Percentiles rank a stretch among this genome's conserved stretches.
Conservation (phyloP, 163 green algal species). For the Dunaliella salina region DNA sequence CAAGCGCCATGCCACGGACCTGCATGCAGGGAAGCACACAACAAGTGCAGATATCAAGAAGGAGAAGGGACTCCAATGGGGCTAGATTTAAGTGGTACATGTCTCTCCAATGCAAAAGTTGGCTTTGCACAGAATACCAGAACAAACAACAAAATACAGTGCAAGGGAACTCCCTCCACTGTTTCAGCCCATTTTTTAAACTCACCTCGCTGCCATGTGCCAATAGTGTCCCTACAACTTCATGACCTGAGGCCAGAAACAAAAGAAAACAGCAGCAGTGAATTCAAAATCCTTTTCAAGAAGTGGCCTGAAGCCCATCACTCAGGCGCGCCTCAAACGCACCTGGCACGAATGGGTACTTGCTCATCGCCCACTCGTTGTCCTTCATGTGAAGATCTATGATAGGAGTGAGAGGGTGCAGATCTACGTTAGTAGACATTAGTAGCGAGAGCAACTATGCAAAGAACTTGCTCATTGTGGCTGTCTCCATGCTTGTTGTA, state of each 20-base stretch:
- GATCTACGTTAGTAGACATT: no score
- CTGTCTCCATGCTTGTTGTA: no score
- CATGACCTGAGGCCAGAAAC: neutral
- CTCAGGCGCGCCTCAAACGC: neutral
- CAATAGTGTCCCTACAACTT: conserved; percentile 4
- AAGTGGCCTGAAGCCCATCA: neutral
- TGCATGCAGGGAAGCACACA: neutral
- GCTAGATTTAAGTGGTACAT: neutral
- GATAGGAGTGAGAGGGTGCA: no score
- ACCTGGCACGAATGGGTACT: conserved; percentile 42
- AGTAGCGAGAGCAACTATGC: no score
- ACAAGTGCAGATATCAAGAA: no score
- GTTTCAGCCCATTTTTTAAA: neutral
- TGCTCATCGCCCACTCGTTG: conserved; percentile 39
- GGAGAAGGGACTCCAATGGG: no score
- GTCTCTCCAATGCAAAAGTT: neutral
- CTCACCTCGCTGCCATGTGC: neutral
- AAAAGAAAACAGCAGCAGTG: neutral
- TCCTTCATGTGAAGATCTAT: conserved; percentile 17
- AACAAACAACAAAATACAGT: neutral
- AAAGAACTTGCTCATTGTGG: no score
- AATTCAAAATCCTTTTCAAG: neutral
- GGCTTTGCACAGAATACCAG: neutral
- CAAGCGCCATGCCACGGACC: neutral
- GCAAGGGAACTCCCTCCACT: neutral